Evolutionary conservation across 2,329 filamentous ascomycete species (phyloP).

Genomic region (Colletotrichum camelliae): DNA sequence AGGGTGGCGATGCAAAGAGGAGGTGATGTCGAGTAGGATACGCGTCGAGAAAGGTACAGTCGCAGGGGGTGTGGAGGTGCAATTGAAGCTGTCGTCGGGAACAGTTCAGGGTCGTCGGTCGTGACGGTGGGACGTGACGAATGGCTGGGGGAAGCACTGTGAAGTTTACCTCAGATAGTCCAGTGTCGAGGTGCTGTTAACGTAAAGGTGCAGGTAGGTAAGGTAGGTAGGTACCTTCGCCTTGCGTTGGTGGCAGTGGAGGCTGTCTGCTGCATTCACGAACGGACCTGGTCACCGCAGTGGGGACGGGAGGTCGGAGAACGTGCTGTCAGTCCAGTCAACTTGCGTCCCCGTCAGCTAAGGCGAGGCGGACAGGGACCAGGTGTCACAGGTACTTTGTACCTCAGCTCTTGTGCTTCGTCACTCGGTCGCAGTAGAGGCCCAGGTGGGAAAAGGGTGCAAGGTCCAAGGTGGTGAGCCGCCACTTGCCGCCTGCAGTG

Average conservation of each 20-base stretch:
- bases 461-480: background rate
- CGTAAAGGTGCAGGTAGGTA: background rate
- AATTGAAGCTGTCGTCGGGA: slow-evolving; percentile 4
- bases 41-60: background rate
- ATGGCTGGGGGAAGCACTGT: background rate
- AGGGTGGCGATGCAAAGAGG: background rate
- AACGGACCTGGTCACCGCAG: background rate
- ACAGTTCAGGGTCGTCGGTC: background rate
- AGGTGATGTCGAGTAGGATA: background rate
- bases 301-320: background rate
- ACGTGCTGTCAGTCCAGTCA: background rate
- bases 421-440: background rate
- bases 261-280: background rate
- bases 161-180: background rate
- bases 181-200: background rate
- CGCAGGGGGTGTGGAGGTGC: background rate
- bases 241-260: background rate
- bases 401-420: background rate
- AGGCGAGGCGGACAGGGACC: background rate
- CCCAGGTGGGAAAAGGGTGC: background rate
- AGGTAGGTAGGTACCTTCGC: background rate
- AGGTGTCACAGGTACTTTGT: background rate
- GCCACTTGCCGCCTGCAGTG: background rate
- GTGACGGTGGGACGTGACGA: background rate
- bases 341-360: background rate